A percentile compares a stretch with the other conserved stretches of the same genome.
phyloP scores from a whole-genome alignment of 345 rosid genomes.

The Corchorus capsularis region DNA sequence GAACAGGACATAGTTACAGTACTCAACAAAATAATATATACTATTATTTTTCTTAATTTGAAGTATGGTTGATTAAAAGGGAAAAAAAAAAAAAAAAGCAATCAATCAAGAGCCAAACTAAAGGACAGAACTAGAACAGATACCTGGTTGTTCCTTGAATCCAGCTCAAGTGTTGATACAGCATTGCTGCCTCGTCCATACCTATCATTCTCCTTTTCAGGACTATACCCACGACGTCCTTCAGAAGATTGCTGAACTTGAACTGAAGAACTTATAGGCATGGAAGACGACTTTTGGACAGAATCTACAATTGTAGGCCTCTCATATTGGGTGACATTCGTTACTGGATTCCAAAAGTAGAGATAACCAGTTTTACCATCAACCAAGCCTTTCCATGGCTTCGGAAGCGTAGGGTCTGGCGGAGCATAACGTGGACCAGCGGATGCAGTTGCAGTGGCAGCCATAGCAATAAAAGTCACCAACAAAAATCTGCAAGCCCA shows the following conservation, averaged over 20 bases:
- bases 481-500: background rate
- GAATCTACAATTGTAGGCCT: constrained; percentile 46
- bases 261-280: constrained; percentile 56
- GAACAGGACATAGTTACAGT: background rate
- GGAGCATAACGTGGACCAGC: constrained; percentile 79
- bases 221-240: constrained; percentile 39
- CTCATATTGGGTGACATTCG: constrained; percentile 94
- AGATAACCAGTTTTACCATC: constrained; percentile 90
- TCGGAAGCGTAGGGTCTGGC: constrained; percentile 88
- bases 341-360: constrained; percentile 96
- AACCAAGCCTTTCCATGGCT: constrained; percentile 96
- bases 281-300: constrained; percentile 38
- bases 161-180: constrained; percentile 44
- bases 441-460: constrained; percentile 67
- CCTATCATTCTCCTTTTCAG: constrained; percentile 59
- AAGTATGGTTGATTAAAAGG: background rate
- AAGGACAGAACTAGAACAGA: background rate
- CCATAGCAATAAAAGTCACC: constrained; percentile 38
- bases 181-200: constrained; percentile 41
- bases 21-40: background rate
- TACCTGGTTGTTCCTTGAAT: constrained; percentile 57
- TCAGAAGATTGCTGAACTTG: constrained; percentile 42
- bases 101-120: background rate
- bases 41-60: background rate
- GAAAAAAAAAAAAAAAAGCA: background rate